Conservation (phyloP, 495 filamentous ascomycete genomes). For the Lophium mytilinum region DNA sequence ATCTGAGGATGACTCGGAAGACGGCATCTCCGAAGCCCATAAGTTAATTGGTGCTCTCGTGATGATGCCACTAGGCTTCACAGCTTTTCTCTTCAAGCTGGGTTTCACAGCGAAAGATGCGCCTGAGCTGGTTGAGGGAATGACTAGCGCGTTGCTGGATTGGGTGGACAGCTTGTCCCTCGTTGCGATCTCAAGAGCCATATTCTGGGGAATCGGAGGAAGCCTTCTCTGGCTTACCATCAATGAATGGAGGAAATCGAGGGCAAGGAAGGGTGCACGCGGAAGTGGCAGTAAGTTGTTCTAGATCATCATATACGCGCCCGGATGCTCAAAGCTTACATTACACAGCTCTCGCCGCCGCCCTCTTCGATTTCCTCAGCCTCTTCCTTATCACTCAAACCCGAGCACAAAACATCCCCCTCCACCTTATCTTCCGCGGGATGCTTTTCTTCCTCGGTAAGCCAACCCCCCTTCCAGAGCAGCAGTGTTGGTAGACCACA, state of each 20-base stretch:
- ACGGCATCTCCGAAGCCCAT: slow-evolving; percentile 6
- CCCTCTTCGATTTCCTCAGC: slow-evolving; percentile 59
- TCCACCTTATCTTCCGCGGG: slow-evolving; percentile 66
- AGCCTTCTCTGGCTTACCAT: slow-evolving; percentile 8
- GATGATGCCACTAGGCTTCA: slow-evolving; percentile 37
- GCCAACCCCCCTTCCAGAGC: slow-evolving; percentile 37
- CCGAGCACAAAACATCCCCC: slow-evolving; percentile 69
- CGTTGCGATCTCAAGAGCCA: slow-evolving; percentile 26
- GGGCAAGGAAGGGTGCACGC: not conserved
- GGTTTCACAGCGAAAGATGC: slow-evolving; percentile 75
- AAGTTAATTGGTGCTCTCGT: slow-evolving; percentile 26
- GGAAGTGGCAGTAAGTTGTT: not conserved
- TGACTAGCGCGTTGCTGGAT: slow-evolving; percentile 30
- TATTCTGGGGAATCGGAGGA: slow-evolving; percentile 26
- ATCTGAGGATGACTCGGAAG: slow-evolving; percentile 1
- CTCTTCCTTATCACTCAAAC: slow-evolving; percentile 84
- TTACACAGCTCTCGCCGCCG: slow-evolving; percentile 21
- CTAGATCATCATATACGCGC: slow-evolving; percentile 19
- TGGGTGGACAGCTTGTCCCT: slow-evolving; percentile 24
- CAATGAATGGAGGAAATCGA: slow-evolving; percentile 11
- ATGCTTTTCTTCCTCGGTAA: slow-evolving; percentile 45
- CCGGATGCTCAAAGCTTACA: no score
- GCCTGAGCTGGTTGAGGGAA: slow-evolving; percentile 63
- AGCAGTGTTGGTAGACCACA: not conserved
- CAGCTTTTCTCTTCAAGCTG: slow-evolving; percentile 75